phyloP scores from a whole-genome alignment of 768 basidiomycete species.

The Scleroderma citrinum region DNA sequence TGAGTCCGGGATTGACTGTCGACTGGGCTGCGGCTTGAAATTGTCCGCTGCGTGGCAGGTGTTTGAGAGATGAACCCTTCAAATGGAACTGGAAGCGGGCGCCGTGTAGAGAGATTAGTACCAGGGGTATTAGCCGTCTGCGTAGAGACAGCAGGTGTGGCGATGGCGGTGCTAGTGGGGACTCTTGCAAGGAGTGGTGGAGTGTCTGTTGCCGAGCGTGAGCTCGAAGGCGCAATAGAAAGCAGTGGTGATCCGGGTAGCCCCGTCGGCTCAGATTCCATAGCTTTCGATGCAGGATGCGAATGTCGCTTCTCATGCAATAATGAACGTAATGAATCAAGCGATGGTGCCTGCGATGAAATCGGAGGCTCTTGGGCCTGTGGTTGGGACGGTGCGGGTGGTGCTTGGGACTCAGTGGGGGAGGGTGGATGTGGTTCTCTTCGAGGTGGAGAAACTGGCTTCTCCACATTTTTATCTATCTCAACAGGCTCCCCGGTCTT shows the following conservation, averaged over 20 bases:
- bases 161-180: neutral
- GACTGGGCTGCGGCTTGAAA: neutral
- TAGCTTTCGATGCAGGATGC: neutral
- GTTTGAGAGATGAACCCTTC: neutral
- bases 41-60: neutral
- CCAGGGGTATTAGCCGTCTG: neutral
- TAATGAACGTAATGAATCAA: neutral
- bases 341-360: neutral
- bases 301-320: neutral
- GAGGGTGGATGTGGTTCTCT: neutral
- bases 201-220: neutral
- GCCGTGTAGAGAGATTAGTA: neutral
- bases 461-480: neutral
- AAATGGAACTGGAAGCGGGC: neutral
- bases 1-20: neutral
- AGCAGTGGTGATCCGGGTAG: neutral
- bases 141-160: neutral
- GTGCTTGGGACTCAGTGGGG: neutral
- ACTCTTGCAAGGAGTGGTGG: neutral
- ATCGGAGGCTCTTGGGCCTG: neutral
- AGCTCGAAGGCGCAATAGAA: neutral
- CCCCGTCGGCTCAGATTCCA: neutral
- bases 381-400: neutral
- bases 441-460: neutral
- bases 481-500: neutral